Conservation (phyloP, 805 yeast genomes). For the Ascoidea rubescens region DNA sequence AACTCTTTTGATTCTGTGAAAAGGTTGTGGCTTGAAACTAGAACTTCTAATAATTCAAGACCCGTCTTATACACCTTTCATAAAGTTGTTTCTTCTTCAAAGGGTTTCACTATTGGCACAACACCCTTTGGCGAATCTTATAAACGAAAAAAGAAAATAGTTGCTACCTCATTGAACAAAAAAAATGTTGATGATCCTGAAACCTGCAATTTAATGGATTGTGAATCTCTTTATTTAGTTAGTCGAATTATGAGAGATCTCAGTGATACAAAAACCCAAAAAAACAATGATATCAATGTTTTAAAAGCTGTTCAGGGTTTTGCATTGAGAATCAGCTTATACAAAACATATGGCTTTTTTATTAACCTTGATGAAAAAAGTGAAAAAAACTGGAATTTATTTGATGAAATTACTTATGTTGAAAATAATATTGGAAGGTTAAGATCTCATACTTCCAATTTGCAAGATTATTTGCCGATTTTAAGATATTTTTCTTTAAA, state of each 20-base stretch:
- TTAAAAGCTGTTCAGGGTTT: slow-evolving; percentile 32
- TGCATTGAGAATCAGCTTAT: slow-evolving; percentile 35
- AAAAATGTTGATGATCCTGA: slow-evolving; percentile 17
- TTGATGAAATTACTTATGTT: slow-evolving; percentile 37
- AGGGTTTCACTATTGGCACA: slow-evolving; percentile 51
- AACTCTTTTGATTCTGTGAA: slow-evolving; percentile 43
- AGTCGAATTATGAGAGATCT: slow-evolving; percentile 11
- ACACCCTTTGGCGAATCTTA: slow-evolving; percentile 42
- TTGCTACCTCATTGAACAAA: slow-evolving; percentile 28
- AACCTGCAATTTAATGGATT: slow-evolving; percentile 22
- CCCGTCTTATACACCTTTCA: slow-evolving; percentile 61
- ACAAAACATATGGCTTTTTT: slow-evolving; percentile 36
- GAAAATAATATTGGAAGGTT: slow-evolving; percentile 43
- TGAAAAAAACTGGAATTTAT: slow-evolving; percentile 21
- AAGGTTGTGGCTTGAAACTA: slow-evolving; percentile 36
- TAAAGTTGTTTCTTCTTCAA: slow-evolving; percentile 36
- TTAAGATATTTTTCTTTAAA: slow-evolving; percentile 21
- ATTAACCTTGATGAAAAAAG: slow-evolving; percentile 25
- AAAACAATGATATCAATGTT: slow-evolving; percentile 23
- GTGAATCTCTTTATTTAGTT: slow-evolving; percentile 21
- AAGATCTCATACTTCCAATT: slow-evolving; percentile 42
- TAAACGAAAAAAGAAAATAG: slow-evolving; percentile 30
- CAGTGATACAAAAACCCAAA: slow-evolving; percentile 7
- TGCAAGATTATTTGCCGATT: slow-evolving; percentile 39
- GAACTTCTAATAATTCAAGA: slow-evolving; percentile 47